Conservation (phyloP, 78 protist species). For the Dictyostelium firmibasis region DNA sequence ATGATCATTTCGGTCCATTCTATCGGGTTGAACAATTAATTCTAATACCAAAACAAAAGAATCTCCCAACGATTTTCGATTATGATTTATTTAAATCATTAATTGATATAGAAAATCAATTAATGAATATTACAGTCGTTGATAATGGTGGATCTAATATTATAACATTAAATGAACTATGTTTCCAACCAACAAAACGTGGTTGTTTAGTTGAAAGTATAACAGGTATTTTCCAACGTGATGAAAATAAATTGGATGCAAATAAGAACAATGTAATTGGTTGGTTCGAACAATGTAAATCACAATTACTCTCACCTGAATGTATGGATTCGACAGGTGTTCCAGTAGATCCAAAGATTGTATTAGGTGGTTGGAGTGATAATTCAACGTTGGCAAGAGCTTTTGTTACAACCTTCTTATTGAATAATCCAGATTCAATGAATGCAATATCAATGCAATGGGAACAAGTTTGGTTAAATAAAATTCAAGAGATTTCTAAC, state of each 20-base stretch:
- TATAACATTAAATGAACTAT: background rate
- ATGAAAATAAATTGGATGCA: background rate
- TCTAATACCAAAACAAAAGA: background rate
- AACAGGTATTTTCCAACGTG: conserved; percentile 30
- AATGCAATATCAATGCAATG: background rate
- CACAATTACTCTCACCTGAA: background rate
- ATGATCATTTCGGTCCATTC: conserved; percentile 69
- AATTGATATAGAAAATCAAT: background rate
- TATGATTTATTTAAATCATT: background rate
- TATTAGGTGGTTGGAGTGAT: conserved; percentile 21
- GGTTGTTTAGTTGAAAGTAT: conserved; percentile 63
- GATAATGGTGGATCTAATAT: background rate
- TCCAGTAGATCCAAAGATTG: conserved; percentile 28
- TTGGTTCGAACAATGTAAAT: background rate
- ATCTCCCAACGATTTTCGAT: background rate
- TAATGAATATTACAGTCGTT: background rate
- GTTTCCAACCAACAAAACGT: conserved; percentile 39
- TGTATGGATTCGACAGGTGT: conserved; percentile 41
- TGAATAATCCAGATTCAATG: background rate
- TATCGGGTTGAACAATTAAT: conserved; percentile 66
- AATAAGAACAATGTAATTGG: background rate
- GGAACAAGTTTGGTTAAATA: conserved; percentile 36
- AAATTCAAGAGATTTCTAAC: background rate
- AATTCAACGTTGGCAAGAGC: background rate
- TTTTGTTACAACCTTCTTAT: conserved; percentile 21